Base-by-base conservation (phyloP, 2,329 filamentous ascomycete species). In the Alternaria infectoria region DNA sequence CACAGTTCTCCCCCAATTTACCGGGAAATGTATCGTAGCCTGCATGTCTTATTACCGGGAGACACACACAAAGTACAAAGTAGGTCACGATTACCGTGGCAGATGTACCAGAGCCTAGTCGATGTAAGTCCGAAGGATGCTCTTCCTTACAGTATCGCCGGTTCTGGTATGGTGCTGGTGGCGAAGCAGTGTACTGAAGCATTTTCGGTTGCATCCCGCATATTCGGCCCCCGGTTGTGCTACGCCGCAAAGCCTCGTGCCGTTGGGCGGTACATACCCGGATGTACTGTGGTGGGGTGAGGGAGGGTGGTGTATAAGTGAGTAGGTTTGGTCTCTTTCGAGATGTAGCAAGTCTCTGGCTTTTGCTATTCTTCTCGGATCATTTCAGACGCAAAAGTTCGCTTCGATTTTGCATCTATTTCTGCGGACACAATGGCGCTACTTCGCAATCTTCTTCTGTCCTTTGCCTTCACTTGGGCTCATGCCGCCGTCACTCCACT, bases 181-280 rank as follows among this genome's bases (percentile, higher is more conserved):
- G 47, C 57, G 52, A 17, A 54, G 61, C n/a, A 51, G 30, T 54
- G 52, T 49, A 61, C 60, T 54, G 55, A 55, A 50, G 50, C 50
- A 13, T 49, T 13, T 26, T 62, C 25, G 50, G 55, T 54, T 32
- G 49, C 55, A 55, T 54, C 55, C 44, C 30, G 26, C 55, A 50
- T 26, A 50, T 50, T 54, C n/a, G 19, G 30, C 60, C 55, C 55
- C 55, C 44, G 6, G 30, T 17, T 36, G 10, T 59, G 32, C 49
- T 51, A 52, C 25, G 30, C n/a, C 28, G 44, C 49, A 50, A 55
- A 54, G 60, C 19, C 49, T 62, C 30, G 30, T 54, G 49, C 30
- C 15, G 11, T 59, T 36, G 3, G 5, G 30, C 4, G 15, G 13
- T 30, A 50, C 55, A 55, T 21, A n/a, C 10, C 43, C 19, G 21